phyloP scores from a whole-genome alignment of 371 early-diverging fungal species.

The Rhizopus delemar region DNA sequence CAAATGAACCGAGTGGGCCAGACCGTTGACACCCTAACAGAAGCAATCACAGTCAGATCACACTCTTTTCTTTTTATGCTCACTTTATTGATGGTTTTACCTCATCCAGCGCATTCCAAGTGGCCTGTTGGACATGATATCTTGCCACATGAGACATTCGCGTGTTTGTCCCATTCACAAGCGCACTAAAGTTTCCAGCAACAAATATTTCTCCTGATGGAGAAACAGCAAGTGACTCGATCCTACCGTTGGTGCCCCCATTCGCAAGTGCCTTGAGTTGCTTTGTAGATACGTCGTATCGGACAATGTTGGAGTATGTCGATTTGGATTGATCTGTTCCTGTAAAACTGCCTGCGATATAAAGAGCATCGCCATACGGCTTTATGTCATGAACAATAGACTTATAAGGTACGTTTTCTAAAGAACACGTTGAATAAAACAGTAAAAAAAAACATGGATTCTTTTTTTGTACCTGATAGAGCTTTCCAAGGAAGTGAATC shows the following conservation, averaged over 20 bases:
- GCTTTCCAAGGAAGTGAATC: conserved; percentile 24
- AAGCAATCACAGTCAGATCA: neutral
- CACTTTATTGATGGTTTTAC: conserved; percentile 4
- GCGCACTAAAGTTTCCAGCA: conserved; percentile 36
- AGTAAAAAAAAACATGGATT: neutral
- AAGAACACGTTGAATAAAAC: neutral
- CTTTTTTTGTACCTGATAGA: conserved; percentile 21
- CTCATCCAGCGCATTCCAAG: conserved; percentile 34
- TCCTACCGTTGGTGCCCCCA: conserved; percentile 31
- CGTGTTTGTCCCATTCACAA: conserved; percentile 5
- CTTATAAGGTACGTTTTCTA: conserved; percentile 45
- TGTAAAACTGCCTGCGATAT: conserved; percentile 41
- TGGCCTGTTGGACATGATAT: conserved; percentile 17
- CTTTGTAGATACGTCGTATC: conserved; percentile 19
- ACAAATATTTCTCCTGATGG: conserved; percentile 35
- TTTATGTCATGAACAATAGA: conserved; percentile 44
- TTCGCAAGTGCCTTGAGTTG: conserved; percentile 19
- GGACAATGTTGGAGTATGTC: conserved; percentile 36
- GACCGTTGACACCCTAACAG: conserved; percentile 39
- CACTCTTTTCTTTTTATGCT: no score
- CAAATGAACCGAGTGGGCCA: conserved; percentile 18
- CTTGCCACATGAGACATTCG: conserved; percentile 28
- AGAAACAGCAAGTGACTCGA: conserved; percentile 12
- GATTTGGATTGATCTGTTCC: conserved; percentile 16
- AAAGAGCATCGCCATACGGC: conserved; percentile 28